Conservation (phyloP, 208 protist species). For the Trypanosoma scelopori region DNA sequence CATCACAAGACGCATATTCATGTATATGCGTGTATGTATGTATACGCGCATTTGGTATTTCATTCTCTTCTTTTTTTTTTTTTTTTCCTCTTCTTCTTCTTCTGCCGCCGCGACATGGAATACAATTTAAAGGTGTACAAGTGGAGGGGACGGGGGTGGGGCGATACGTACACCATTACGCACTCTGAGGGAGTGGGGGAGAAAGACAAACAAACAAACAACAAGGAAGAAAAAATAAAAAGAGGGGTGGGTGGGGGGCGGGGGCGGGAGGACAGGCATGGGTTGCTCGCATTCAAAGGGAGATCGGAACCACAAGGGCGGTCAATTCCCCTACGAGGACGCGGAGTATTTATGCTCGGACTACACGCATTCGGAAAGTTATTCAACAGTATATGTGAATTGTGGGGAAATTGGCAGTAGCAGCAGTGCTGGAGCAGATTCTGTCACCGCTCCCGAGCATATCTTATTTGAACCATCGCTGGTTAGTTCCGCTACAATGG, state of each 20-base stretch:
- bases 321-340: background rate
- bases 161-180: slow-evolving; percentile 11
- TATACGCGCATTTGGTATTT: too few species aligned
- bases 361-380: background rate
- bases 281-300: slow-evolving; percentile 6
- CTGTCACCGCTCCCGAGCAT: background rate
- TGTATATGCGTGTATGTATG: too few species aligned
- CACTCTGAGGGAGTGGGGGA: background rate
- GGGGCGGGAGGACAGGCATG: background rate
- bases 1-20: too few species aligned
- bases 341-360: background rate
- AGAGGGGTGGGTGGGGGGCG: background rate
- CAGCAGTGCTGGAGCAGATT: background rate
- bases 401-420: background rate
- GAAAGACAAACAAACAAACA: background rate
- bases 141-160: background rate
- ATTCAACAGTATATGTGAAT: background rate
- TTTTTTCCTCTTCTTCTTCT: slow-evolving; percentile 14
- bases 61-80: slow-evolving; percentile 10
- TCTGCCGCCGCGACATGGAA: background rate
- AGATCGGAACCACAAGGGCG: background rate
- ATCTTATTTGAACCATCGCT: background rate
- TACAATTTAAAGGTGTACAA: background rate
- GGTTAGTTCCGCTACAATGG: background rate
- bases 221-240: slow-evolving; percentile 9